Base-by-base conservation (phyloP, 2,329 filamentous ascomycete species). In the Penicillium corylophilum region DNA sequence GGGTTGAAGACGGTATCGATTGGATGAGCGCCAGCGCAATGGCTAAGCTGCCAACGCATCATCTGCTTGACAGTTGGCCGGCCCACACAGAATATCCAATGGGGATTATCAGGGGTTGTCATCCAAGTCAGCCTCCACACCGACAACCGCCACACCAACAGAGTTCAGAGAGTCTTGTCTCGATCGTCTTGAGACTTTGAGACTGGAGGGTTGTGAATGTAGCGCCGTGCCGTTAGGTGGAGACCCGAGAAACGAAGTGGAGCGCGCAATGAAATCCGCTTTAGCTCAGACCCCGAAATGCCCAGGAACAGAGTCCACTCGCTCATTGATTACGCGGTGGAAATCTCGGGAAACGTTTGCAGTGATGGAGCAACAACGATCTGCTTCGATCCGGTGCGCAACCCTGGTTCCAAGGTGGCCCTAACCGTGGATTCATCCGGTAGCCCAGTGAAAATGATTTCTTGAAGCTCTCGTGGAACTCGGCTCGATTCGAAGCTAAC, bases 61-160 rank as follows among this genome's bases (percentile, higher is more conserved):
- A 57, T 12, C 54, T 41, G 48, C 47, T 51, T 54, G 54, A 57
- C 56, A 55, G 56, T 52, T 59, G 56, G 56, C 50, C 36, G 18
- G 36, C 24, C 49, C 48, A 20, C 22, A 38, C 26, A 36, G 36
- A 28, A 36, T 44, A 48, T 13, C 54, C 53, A 56, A 56, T 56
- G 28, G 39, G 15, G 46, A 20, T 54, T 45, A 43, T 46, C 28
- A 35, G 24, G n/a, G 16, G 35, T n/a, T 23, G 13, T 28, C 26
- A n/a, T 44, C 38, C 36, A 42, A 26, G 20, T 31, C 18, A 13
- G n/a, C 26, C 45, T 46, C 38, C 53, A 55, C 53, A 51, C 49
- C 53, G 53, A 55, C 52, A 31, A 31, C 33, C 33, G 33, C 33
- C 33, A 36, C 33, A 20, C 18, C 12, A 13, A 31, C 13, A 5